phyloP scores from a whole-genome alignment of 441 rosid species.

The Pelargonium australe region DNA sequence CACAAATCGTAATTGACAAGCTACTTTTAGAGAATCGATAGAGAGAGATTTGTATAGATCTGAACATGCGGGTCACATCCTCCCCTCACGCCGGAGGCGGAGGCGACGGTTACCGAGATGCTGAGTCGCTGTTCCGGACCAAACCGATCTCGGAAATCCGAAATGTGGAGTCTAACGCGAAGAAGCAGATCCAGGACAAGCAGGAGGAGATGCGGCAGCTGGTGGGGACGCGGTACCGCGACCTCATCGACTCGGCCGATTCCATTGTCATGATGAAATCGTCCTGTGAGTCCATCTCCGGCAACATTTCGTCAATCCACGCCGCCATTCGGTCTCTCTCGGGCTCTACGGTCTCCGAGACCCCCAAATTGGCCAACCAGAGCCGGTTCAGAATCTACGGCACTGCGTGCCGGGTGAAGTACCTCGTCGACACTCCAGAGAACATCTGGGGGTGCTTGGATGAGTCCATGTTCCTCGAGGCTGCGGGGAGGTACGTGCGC shows the following conservation, averaged over 20 bases:
- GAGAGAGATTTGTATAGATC: neutral
- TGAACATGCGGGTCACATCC: neutral
- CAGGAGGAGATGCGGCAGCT: conserved; percentile 87
- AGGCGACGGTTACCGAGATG: conserved; percentile 51
- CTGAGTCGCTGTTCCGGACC: conserved; percentile 73
- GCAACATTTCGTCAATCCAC: conserved; percentile 61
- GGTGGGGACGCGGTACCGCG: conserved; percentile 83
- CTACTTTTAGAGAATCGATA: no score
- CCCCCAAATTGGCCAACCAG: conserved; percentile 33
- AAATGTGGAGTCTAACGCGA: conserved; percentile 56
- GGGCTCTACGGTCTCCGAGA: conserved; percentile 38
- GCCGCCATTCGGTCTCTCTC: conserved; percentile 55
- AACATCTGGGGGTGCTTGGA: conserved; percentile 98
- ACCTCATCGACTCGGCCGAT: conserved; percentile 90
- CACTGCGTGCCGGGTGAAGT: conserved; percentile 88
- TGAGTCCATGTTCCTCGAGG: conserved; percentile 83
- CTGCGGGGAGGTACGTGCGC: conserved; percentile 76
- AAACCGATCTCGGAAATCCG: conserved; percentile 75
- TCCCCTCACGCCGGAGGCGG: neutral
- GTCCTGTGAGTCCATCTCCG: conserved; percentile 59
- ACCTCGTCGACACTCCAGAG: conserved; percentile 92
- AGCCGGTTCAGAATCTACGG: conserved; percentile 52
- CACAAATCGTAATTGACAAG: neutral
- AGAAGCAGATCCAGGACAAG: conserved; percentile 79
- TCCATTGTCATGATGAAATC: conserved; percentile 86